Base-by-base conservation (phyloP, 2,329 filamentous ascomycete genomes). In the Alternaria burnsii region DNA sequence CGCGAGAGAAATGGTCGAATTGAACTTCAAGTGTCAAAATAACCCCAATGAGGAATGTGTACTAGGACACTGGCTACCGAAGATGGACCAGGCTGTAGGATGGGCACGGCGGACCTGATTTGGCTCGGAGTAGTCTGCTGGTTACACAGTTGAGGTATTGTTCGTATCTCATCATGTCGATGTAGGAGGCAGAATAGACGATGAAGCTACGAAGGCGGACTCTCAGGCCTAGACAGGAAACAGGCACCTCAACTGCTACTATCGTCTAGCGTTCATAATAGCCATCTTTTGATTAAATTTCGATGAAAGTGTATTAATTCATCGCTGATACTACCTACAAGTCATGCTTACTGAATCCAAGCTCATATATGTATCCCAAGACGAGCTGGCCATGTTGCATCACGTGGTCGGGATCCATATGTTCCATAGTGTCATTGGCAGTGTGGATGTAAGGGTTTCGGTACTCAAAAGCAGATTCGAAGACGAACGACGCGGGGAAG, bases 341-440 rank as follows among this genome's bases (percentile, higher is more conserved):
- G n/a, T 20, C 38, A 18, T 51, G 16, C 87, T 55, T 41, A 16
- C 52, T 47, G 80, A 91, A 91, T 8, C 88, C 92, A 62, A 96
- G 84, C 82, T 97, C 92, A 72, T 93, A 94, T 8, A 89, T 91
- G 66, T 95, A 85, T 2, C 89, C 91, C 28, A 96, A 82, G 1
- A 91, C 94, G 85, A 97, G 86, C 77, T 88, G 89, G 22, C 91
- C 91, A 79, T 97, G 93, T 81, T 97, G 88, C 38, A 94, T 83
- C 91, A 97, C 96, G 78, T 97, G 93, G 74, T 92, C 87, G 74
- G 94, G 95, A 67, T 88, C 89, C 32, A 92, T 79, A 60, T 87
- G 88, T 71, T 90, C 86, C 63, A 92, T 87, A 63, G 82, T 83
- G 75, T 92, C 90, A 18, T 90, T 85, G 0, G 86, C 86, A 32